These are phyloP conservation scores for Chrysosporium queenslandicum DNA, from an alignment of 2,329 filamentous ascomycete genomes.

Conservation along the genomic window DNA sequence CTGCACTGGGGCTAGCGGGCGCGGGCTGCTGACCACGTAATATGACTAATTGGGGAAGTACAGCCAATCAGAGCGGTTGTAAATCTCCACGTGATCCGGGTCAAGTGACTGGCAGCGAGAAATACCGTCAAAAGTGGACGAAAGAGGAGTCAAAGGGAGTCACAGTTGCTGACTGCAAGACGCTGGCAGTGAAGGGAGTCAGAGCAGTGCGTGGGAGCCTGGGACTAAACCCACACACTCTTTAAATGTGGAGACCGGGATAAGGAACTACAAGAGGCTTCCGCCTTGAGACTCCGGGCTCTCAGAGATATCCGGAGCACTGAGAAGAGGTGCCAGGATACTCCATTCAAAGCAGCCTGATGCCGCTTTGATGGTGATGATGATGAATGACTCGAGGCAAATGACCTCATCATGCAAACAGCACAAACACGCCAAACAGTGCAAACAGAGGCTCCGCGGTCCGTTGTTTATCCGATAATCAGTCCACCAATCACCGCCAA, in stretches of 20 bases:
- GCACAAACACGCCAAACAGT: neutral
- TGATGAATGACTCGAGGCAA: neutral
- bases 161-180: too few species aligned
- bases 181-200: too few species aligned
- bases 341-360: too few species aligned
- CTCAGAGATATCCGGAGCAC: too few species aligned
- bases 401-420: slow-evolving; percentile 12
- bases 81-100: neutral
- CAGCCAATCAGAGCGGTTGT: neutral
- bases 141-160: neutral
- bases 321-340: too few species aligned
- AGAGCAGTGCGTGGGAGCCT: neutral
- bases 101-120: slow-evolving; percentile 6
- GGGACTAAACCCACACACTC: neutral
- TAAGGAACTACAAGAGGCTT: too few species aligned
- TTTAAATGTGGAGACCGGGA: too few species aligned
- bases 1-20: neutral
- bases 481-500: too few species aligned
- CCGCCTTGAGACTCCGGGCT: too few species aligned
- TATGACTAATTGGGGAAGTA: slow-evolving; percentile 15
- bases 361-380: too few species aligned
- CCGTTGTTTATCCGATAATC: neutral
- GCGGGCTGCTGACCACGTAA: slow-evolving; percentile 14
- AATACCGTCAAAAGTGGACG: slow-evolving; percentile 6
- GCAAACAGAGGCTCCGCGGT: neutral